Conservation (phyloP, 768 basidiomycete species). For the Auricularia sp. region DNA sequence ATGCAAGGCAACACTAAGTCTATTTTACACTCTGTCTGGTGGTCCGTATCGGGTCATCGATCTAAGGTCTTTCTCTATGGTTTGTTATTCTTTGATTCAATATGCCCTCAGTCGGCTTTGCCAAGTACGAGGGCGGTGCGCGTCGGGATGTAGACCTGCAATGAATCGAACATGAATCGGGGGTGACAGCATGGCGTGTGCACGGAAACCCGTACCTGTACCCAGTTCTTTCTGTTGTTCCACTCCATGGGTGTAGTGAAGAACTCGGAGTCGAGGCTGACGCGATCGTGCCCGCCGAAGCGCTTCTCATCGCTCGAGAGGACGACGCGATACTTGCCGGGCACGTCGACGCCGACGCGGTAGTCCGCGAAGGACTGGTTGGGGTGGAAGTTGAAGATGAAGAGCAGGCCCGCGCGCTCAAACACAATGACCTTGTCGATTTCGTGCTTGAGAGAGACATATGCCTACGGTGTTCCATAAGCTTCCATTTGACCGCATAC, state of each 20-base stretch:
- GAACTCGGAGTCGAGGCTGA: conserved; percentile 50
- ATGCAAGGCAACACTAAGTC: no score
- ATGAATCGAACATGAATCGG: no score
- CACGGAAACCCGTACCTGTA: conserved; percentile 48
- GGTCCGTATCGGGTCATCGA: not conserved
- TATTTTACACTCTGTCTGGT: not conserved
- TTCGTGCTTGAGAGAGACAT: conserved; percentile 91
- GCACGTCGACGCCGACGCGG: conserved; percentile 75
- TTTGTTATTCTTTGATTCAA: not conserved
- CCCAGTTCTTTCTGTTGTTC: conserved; percentile 86
- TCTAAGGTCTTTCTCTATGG: not conserved
- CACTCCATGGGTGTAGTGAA: conserved; percentile 81
- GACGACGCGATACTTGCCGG: conserved; percentile 77
- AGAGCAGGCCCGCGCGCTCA: conserved; percentile 87
- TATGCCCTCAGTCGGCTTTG: conserved; percentile 18
- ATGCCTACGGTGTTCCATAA: conserved; percentile 43
- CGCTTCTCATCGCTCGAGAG: conserved; percentile 76
- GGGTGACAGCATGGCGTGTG: not conserved
- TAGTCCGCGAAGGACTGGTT: conserved; percentile 88
- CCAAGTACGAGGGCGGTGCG: conserved; percentile 59
- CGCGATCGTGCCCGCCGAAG: conserved; percentile 86
- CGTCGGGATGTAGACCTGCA: conserved; percentile 62
- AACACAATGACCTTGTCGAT: conserved; percentile 86
- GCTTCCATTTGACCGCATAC: not conserved
- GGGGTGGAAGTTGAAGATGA: conserved; percentile 96